These are phyloP conservation scores for Calonectria honghensis DNA, from an alignment of 2,329 filamentous ascomycete species.

Conservation along the genomic window DNA sequence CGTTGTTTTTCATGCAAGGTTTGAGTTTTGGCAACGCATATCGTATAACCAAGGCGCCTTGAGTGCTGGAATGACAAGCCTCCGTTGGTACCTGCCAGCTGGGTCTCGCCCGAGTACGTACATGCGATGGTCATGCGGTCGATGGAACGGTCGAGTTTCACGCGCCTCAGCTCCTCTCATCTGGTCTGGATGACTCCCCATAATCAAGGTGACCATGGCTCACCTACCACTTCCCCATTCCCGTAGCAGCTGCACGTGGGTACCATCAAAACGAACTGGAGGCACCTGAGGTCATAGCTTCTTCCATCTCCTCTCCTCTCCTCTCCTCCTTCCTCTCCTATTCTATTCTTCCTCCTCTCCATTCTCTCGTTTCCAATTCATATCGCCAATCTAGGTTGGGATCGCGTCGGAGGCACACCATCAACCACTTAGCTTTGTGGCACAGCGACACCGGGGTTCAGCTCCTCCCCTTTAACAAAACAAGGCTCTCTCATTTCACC, in stretches of 20 bases:
- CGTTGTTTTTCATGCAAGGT: slow-evolving; percentile 24
- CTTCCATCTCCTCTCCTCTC: slow-evolving; percentile 3
- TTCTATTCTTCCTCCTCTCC: slow-evolving; percentile 13
- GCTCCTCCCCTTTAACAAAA: slow-evolving; percentile 1
- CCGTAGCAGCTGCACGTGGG: slow-evolving; percentile 33
- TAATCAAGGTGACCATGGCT: background rate
- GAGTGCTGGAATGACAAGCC: slow-evolving; percentile 12
- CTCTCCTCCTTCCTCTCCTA: background rate
- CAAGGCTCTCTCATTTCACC: background rate
- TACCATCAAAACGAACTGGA: slow-evolving; percentile 25
- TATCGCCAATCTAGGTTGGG: slow-evolving; percentile 7
- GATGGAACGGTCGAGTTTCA: slow-evolving; percentile 31
- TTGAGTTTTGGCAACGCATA: slow-evolving; percentile 26
- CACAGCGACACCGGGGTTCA: background rate
- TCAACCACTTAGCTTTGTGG: background rate
- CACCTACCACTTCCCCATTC: slow-evolving; percentile 19
- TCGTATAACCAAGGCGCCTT: slow-evolving; percentile 14
- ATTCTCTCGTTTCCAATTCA: slow-evolving; percentile 32
- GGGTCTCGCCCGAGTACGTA: slow-evolving; percentile 21
- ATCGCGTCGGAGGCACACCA: slow-evolving; percentile 3
- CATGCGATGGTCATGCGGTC: slow-evolving; percentile 21
- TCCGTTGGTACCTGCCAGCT: slow-evolving; percentile 25
- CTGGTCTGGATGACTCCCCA: slow-evolving; percentile 10
- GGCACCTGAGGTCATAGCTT: slow-evolving; percentile 30
- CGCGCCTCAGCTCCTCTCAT: slow-evolving; percentile 7